These are phyloP conservation scores for Rachicladosporium sp. DNA, from an alignment of 2,329 filamentous ascomycete species.

Conservation along the genomic window DNA sequence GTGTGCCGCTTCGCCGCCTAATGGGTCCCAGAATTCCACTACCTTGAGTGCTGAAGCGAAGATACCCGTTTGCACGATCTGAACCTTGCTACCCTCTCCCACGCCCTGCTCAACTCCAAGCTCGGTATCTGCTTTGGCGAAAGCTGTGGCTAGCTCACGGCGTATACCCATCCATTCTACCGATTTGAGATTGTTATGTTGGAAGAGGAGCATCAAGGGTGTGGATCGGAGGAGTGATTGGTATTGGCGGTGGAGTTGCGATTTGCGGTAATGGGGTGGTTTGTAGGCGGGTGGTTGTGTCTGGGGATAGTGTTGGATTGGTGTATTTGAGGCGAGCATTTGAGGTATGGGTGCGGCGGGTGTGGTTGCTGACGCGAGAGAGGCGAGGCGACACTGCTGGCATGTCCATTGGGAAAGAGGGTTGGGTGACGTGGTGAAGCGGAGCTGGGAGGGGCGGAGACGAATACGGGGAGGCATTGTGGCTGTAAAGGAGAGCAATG, in stretches of 20 bases:
- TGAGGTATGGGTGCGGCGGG: constrained; percentile 42
- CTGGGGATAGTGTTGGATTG: constrained; percentile 41
- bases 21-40: constrained; percentile 60
- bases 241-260: constrained; percentile 77
- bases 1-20: constrained; percentile 33
- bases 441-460: constrained; percentile 26
- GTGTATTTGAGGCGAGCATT: constrained; percentile 30
- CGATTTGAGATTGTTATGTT: constrained; percentile 64
- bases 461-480: constrained; percentile 44
- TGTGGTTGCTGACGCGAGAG: constrained; percentile 34
- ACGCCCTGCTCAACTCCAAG: constrained; percentile 42
- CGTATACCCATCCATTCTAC: constrained; percentile 63
- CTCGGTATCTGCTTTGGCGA: constrained; percentile 52
- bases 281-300: constrained; percentile 82
- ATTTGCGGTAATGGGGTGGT: constrained; percentile 74
- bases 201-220: constrained; percentile 76
- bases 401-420: constrained; percentile 19
- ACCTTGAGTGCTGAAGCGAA: constrained; percentile 75
- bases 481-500: not conserved
- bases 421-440: constrained; percentile 17
- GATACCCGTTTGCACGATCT: constrained; percentile 81
- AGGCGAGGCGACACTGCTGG: constrained; percentile 37
- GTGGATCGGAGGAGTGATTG: constrained; percentile 77
- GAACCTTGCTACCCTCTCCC: constrained; percentile 45
- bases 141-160: constrained; percentile 51